Evolutionary conservation across 192 early-diverging fungal species (phyloP).

Genomic region (Spinellus fusiger): DNA sequence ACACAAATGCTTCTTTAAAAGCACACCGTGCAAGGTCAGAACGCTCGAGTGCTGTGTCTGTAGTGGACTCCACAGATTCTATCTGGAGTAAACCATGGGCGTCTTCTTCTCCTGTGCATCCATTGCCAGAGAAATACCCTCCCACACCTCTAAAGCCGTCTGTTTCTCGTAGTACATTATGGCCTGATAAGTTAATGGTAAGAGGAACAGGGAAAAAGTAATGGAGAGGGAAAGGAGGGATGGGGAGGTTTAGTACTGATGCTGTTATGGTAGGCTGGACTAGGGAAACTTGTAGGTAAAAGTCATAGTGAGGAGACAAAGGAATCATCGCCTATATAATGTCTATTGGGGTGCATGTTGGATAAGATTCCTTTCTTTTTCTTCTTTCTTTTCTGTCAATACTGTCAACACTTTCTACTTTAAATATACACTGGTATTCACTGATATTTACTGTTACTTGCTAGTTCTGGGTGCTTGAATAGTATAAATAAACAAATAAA

Average conservation of each 20-base stretch:
- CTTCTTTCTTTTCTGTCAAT: too few relatives aligned
- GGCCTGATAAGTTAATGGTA: not conserved
- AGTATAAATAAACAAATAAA: too few relatives aligned
- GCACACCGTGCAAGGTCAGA: slow-evolving; percentile 9
- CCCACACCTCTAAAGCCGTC: not conserved
- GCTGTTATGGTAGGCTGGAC: not conserved
- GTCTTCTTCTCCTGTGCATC: not conserved
- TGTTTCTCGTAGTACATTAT: not conserved
- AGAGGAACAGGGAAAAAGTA: too few relatives aligned
- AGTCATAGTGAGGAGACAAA: not conserved
- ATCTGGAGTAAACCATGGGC: slow-evolving; percentile 13
- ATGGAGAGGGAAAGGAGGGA: too few relatives aligned
- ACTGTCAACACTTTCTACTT: too few relatives aligned
- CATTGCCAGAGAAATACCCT: not conserved
- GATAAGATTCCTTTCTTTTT: too few relatives aligned
- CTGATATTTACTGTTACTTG: too few relatives aligned
- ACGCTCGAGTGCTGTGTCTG: slow-evolving; percentile 6
- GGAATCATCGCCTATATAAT: too few relatives aligned
- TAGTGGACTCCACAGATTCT: slow-evolving; percentile 10
- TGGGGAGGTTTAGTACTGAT: too few relatives aligned
- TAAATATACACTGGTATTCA: too few relatives aligned
- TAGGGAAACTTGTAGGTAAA: not conserved
- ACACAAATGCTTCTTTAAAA: not conserved
- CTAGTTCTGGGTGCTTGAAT: too few relatives aligned
- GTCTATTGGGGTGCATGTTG: too few relatives aligned